Evolutionary conservation across 305 asterid species (phyloP).

Genomic region (Petunia hybrid): DNA sequence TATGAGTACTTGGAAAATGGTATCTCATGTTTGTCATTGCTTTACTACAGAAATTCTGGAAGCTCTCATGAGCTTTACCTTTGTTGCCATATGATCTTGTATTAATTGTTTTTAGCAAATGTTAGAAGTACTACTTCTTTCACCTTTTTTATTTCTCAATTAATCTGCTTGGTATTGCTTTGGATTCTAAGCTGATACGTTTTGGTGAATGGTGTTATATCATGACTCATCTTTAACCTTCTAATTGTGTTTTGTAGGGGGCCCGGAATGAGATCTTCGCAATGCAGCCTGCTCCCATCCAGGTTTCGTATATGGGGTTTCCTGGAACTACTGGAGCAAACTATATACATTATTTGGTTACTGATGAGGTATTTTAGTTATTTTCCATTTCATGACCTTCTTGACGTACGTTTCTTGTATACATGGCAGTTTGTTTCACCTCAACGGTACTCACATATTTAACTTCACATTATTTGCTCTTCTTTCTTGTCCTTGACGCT

Average conservation of each 20-base stretch:
- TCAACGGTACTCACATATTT: conserved; percentile 48
- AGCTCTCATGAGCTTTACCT: conserved; percentile 9
- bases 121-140: background rate
- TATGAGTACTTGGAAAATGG: conserved; percentile 8
- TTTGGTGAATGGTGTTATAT: background rate
- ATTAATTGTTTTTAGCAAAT: background rate
- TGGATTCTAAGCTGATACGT: background rate
- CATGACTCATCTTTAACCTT: conserved; percentile 15
- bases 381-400: background rate
- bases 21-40: conserved; percentile 6
- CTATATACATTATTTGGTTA: conserved; percentile 90
- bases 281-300: conserved; percentile 99
- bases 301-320: conserved; percentile 99
- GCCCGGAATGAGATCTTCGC: conserved; percentile 99
- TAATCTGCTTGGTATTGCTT: background rate
- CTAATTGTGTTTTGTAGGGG: conserved; percentile 59
- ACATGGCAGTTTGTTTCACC: conserved; percentile 87
- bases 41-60: conserved; percentile 20
- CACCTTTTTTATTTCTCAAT: background rate
- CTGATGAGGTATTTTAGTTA: conserved; percentile 76
- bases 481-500: conserved; percentile 27
- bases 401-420: background rate
- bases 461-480: background rate
- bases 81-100: conserved; percentile 4
- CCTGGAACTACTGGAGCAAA: conserved; percentile 99